phyloP scores from a whole-genome alignment of 2,329 filamentous ascomycete genomes.

The Teratosphaeria viscida region DNA sequence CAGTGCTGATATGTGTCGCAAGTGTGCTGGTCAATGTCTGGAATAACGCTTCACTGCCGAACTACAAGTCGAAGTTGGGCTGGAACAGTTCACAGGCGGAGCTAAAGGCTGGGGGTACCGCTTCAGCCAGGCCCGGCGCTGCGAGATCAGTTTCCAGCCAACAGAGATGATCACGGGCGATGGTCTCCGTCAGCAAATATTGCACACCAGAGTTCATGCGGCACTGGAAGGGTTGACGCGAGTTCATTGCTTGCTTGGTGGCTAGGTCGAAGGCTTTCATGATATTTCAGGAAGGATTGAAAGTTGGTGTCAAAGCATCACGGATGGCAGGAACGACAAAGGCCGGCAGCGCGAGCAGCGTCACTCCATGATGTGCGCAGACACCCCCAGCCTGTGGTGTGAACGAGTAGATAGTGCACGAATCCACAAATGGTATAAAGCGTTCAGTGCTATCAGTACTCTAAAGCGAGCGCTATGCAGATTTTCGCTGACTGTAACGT shows the following conservation, averaged over 20 bases:
- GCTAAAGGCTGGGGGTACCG: slow-evolving; percentile 1
- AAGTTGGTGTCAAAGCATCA: no score
- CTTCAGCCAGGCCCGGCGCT: not conserved
- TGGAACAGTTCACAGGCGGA: slow-evolving; percentile 19
- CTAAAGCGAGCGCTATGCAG: no score
- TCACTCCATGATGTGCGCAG: no score
- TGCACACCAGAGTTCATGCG: no score
- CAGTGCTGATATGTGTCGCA: not conserved
- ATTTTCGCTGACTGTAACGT: not conserved
- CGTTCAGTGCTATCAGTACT: no score
- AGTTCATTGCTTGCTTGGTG: no score
- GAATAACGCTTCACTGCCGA: slow-evolving; percentile 30
- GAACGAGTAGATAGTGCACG: no score
- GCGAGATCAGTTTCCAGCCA: slow-evolving; percentile 1
- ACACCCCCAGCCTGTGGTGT: no score
- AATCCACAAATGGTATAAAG: no score
- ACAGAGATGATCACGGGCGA: not conserved
- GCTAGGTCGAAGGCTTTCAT: not conserved
- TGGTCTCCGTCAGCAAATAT: not conserved
- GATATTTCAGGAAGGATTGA: no score
- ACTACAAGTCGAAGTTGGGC: slow-evolving; percentile 26
- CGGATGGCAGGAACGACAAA: not conserved
- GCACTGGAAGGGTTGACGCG: no score
- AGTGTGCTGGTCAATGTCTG: slow-evolving; percentile 41
- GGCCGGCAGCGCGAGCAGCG: not conserved